Base-by-base conservation (phyloP, 1,284 basidiomycete species). In the Ustilago nuda region DNA sequence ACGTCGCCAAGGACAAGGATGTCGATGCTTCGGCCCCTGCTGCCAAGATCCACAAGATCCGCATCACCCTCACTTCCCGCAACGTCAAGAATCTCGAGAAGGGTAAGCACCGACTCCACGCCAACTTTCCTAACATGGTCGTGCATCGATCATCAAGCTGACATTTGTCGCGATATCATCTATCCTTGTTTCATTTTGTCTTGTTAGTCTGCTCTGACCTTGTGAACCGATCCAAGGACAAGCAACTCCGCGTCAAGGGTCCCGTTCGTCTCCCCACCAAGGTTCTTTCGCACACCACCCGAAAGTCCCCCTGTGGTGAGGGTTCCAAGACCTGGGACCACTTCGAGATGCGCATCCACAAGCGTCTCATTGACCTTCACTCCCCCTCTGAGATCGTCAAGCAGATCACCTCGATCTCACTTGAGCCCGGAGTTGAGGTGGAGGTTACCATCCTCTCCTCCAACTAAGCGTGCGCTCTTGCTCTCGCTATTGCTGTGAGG, bases 271-370 rank as follows among this genome's bases (percentile, higher is more conserved):
- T 99, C 84, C 97, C 97, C 78, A 99, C 97, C 88, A 99, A 98
- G 90, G 92, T 94, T 85, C 91, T 99, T 86, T 94, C 94, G 88
- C 95, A 98, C 90, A 98, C 95, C 88, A 98, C 95, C 88, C 94
- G 97, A 87, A 85, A 85, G 82, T 84, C 83, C 43, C 84, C 84
- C 56, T 85, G 97, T 87, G 97, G 97, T 95, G 97, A 99, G 89
- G 97, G 97, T 91, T 86, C 87, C 86, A 99, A 99, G 92, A 99
- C 97, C 87, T 99, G 97, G 97, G 97, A 99, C 89, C 92, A 94
- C 86, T 99, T 95, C 89, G 96, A 99, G 89, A 92, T 99, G 89
- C 95, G 95, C 90, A 91, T 99, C 83, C 96, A 99, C 92, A 99
- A 99, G 90, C 94, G 97, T 86, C 91, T 99, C 87, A 99, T 99